Base-by-base conservation (phyloP, 441 rosid genomes). In the Croton laevigatus region DNA sequence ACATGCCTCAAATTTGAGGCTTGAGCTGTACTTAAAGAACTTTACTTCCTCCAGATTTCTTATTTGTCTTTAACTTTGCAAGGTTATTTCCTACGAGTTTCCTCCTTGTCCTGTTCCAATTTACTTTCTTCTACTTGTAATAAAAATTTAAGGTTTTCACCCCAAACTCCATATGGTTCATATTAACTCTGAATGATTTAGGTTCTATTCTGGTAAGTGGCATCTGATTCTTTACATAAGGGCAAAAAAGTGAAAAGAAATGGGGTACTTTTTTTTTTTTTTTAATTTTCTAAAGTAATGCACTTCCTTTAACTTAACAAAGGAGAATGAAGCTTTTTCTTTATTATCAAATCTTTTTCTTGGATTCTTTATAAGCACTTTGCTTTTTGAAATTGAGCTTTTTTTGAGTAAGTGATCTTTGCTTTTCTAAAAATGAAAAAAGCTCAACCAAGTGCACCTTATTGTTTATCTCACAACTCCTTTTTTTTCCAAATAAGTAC, bases 351-450 rank as follows among this genome's bases (percentile, higher is more conserved):
- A 32, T 64, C 69, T 64, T 65, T 62, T 34, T 62, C 64, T 72
- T 65, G 75, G 75, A 72, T 72, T 72, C 75, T 65, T 64, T 23
- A 23, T 72, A 48, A 55, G 45, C 44, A 45, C 54, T 38, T 65
- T 44, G 46, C 63, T 64, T 46, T 72, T 65, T 69, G 42, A 34
- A 57, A 42, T 14, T 44, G 52, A 55, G 32, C 62, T 63, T 54
- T 42, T 19, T 27, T 16, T 27, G 17, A 11, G 23, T 13, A 70
- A 61, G 49, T 49, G 45, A 60, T 46, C 36, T 54, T 38, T 70
- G 37, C 66, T 40, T 71, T 62, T 54, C 59, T 23, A 37, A 36
- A 40, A 37, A 54, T 40, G 34, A 67, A 54, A 65, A 58, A 34
- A 2, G 70, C 32, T 66, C 23, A 46, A 65, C 7, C 42, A 65